Base-by-base conservation (phyloP, 176 grass and related monocot genomes). In the Chloris gayana region DNA sequence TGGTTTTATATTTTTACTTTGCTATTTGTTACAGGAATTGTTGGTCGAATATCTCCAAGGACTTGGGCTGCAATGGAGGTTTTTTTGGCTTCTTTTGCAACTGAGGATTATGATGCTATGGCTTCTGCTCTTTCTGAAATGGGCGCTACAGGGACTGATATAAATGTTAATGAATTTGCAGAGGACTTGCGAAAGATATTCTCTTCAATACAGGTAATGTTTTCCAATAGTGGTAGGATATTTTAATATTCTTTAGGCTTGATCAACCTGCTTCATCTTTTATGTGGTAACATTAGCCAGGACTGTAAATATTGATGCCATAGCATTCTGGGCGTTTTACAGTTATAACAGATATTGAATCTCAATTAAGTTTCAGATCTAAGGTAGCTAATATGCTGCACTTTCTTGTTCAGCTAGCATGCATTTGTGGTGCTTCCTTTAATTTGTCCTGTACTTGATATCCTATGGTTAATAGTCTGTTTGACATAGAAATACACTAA, bases 11-110 rank as follows among this genome's bases (percentile, higher is more conserved):
- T 64, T 44, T 58, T 38, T 37, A 37, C 24, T 8, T 56, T 56
- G 51, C 73, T 57, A 57, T 57, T 57, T 24, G 54, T 57, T 76
- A 38, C 81, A 98, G 95, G 95, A 63, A 98, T 98, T 87, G 95
- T 98, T 39, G 95, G 95, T 12, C 85, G 92, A 57, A 94, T 98
- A 89, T 93, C 95, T 58, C 90, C 92, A 66, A 94, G 77, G 54
- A 95, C 90, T 38, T 98, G 92, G 92, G 92, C 95, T 18, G 95
- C 92, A 51, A 98, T 98, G 92, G 95, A 98, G 78, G 79, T 89
- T 44, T 94, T 94, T 87, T 95, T 98, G 84, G 86, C 80, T 82
- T 98, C 95, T 45, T 98, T 98, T 15, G 84, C 90, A 83, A 86
- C 78, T 83, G 92, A 94, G 82, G 84, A 98, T 86, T 98, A 98